Evolutionary conservation across 2,329 filamentous ascomycete species (phyloP).

Genomic region (Coleophoma eucalyptorum): DNA sequence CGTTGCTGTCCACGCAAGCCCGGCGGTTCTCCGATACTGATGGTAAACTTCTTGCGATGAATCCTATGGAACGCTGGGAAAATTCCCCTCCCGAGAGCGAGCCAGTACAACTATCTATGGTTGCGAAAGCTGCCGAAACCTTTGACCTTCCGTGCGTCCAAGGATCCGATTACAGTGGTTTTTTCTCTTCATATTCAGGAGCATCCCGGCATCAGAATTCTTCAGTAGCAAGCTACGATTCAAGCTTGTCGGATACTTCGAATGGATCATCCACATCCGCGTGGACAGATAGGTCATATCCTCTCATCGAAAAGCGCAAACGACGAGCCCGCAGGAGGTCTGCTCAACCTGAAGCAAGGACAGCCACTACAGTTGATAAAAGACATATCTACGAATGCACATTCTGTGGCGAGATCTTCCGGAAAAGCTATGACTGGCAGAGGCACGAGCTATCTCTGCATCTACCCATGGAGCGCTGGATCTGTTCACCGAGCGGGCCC

Average conservation of each 20-base stretch:
- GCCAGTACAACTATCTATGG: slow-evolving; percentile 18
- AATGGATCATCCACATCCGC: neutral
- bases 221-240: neutral
- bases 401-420: slow-evolving; percentile 60
- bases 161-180: too few relatives aligned
- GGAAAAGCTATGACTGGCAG: slow-evolving; percentile 63
- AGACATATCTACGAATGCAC: slow-evolving; percentile 32
- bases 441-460: slow-evolving; percentile 63
- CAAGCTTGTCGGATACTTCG: neutral
- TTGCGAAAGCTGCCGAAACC: too few relatives aligned
- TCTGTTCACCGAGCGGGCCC: slow-evolving; percentile 50
- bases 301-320: neutral
- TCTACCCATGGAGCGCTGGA: slow-evolving; percentile 58
- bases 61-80: slow-evolving; percentile 42
- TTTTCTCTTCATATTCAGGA: neutral
- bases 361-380: too few relatives aligned
- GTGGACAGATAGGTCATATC: neutral
- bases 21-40: too few relatives aligned
- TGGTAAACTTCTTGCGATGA: slow-evolving; percentile 25
- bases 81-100: slow-evolving; percentile 42
- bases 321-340: neutral
- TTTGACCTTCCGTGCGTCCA: too few relatives aligned
- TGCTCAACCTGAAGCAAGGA: too few relatives aligned
- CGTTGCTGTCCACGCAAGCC: too few relatives aligned
- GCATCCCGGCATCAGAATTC: neutral